Evolutionary conservation across 768 basidiomycete genomes (phyloP).

Genomic region (Lactifluus volemus): DNA sequence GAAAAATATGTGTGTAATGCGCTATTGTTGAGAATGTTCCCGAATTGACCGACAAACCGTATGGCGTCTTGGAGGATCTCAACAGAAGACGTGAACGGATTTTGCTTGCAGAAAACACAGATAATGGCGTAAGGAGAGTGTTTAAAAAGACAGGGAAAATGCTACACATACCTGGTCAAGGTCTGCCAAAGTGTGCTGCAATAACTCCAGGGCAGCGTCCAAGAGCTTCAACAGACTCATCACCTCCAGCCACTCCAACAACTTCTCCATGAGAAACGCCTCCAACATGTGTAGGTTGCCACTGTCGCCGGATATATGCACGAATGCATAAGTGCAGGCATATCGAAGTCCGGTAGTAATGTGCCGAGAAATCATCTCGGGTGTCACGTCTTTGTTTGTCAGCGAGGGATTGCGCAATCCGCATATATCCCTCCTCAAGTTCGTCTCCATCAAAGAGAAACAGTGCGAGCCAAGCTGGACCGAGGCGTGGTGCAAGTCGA

Average conservation of each 20-base stretch:
- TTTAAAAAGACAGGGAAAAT: not conserved
- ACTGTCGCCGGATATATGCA: not conserved
- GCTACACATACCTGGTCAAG: not conserved
- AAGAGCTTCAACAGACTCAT: constrained; percentile 3
- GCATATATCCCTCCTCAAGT: constrained; percentile 12
- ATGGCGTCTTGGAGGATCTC: constrained; percentile 11
- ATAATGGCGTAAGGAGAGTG: not conserved
- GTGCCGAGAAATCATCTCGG: not conserved
- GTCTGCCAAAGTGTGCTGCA: not conserved
- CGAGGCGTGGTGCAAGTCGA: not conserved
- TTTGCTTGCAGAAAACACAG: not conserved
- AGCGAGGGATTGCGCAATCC: not conserved
- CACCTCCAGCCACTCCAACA: constrained; percentile 12
- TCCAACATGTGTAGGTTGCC: constrained; percentile 6
- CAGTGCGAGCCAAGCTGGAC: constrained; percentile 2
- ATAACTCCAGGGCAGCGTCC: constrained; percentile 5
- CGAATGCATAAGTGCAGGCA: not conserved
- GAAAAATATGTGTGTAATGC: constrained; percentile 10
- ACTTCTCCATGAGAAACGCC: constrained; percentile 7
- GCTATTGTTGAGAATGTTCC: constrained; percentile 6
- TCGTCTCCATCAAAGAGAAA: constrained; percentile 6
- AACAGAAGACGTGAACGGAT: not conserved
- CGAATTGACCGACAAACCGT: constrained; percentile 9
- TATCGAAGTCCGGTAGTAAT: constrained; percentile 5
- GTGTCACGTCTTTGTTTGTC: constrained; percentile 1